Conservation (phyloP, 2,329 filamentous ascomycete genomes). For the Talaromyces funiculosus region DNA sequence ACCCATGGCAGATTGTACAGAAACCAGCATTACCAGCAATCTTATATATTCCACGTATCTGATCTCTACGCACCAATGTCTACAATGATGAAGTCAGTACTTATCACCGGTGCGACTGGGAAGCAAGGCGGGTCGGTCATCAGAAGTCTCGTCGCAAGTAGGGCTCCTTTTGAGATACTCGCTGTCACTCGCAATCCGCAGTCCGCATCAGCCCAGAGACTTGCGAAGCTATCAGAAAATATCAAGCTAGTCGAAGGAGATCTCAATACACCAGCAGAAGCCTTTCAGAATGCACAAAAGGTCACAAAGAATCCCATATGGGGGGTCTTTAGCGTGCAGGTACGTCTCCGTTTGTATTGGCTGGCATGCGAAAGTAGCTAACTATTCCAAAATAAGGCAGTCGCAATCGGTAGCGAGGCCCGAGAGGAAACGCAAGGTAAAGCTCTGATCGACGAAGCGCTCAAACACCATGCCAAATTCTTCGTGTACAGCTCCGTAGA, state of each 20-base stretch:
- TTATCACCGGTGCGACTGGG: conserved; percentile 38
- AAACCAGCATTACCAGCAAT: background rate
- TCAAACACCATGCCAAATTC: conserved; percentile 51
- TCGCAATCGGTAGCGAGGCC: background rate
- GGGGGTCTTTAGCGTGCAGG: conserved; percentile 60
- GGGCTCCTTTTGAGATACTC: conserved; percentile 45
- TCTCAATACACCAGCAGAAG: conserved; percentile 45
- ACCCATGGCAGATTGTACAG: background rate
- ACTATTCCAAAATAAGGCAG: background rate
- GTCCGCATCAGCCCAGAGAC: conserved; percentile 48
- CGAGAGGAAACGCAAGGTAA: conserved; percentile 53
- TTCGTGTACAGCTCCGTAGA: conserved; percentile 63
- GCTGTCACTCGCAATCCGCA: conserved; percentile 55
- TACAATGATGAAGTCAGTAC: conserved; percentile 17
- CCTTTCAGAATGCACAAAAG: conserved; percentile 46
- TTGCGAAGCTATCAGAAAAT: conserved; percentile 41
- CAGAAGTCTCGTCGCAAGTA: conserved; percentile 24
- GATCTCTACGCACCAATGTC: background rate
- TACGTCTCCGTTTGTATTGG: conserved; percentile 22
- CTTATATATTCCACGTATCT: background rate
- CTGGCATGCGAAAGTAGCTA: background rate
- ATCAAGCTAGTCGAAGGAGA: conserved; percentile 56
- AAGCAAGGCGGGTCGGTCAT: conserved; percentile 38
- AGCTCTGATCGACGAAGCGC: conserved; percentile 52
- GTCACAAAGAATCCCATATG: conserved; percentile 41